phyloP scores from a whole-genome alignment of 352 stramenopile species.

The Elongisporangium undulatum region DNA sequence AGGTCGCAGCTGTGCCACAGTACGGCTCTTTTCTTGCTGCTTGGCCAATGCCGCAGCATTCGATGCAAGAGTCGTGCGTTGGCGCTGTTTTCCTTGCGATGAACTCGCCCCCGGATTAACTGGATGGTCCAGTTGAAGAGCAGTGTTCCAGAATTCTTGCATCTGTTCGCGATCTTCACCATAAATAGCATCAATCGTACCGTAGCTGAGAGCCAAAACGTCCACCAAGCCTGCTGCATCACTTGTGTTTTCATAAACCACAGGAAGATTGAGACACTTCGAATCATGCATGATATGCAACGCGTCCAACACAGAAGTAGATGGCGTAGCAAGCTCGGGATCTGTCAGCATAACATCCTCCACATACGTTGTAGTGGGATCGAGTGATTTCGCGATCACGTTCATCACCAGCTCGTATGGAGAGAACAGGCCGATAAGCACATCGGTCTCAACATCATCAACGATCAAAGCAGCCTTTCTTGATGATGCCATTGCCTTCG shows the following conservation, averaged over 20 bases:
- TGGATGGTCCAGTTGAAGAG: constrained; percentile 75
- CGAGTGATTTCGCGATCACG: constrained; percentile 91
- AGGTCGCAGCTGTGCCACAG: constrained; percentile 73
- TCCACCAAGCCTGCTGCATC: constrained; percentile 82
- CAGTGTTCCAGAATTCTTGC: constrained; percentile 88
- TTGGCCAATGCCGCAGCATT: constrained; percentile 18
- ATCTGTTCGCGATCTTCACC: constrained; percentile 85
- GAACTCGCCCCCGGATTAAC: constrained; percentile 29
- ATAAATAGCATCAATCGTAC: constrained; percentile 87
- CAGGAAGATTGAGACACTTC: constrained; percentile 75
- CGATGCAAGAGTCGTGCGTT: constrained; percentile 58
- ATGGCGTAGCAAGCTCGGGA: constrained; percentile 64
- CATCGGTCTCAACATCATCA: constrained; percentile 78
- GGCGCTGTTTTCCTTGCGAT: constrained; percentile 15
- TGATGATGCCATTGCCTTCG: constrained; percentile 68
- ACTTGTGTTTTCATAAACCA: constrained; percentile 56
- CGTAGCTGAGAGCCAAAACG: constrained; percentile 81
- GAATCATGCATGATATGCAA: constrained; percentile 90
- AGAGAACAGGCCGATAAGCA: constrained; percentile 94
- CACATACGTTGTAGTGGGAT: constrained; percentile 87
- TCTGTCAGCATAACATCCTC: constrained; percentile 90
- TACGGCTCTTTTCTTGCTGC: constrained; percentile 72
- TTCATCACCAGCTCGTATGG: constrained; percentile 96
- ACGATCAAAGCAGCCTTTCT: constrained; percentile 94
- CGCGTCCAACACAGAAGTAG: constrained; percentile 75